A percentile compares a stretch with the other conserved stretches of the same genome.
Conservation (phyloP, 2,329 filamentous ascomycete genomes). For the Harringtonia lauricola region DNA sequence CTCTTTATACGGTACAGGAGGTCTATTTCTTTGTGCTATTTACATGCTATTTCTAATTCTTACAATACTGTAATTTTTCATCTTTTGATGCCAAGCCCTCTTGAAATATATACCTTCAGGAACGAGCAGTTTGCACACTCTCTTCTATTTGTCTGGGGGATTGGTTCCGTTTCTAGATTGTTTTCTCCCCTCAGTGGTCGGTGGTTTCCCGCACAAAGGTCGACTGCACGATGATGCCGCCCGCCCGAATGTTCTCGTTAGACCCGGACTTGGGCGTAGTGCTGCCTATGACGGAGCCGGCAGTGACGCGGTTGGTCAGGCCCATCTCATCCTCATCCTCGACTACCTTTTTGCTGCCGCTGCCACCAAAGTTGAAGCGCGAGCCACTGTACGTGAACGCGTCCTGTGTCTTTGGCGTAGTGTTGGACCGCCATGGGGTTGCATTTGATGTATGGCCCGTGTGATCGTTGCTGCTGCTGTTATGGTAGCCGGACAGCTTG, state of each 20-base stretch:
- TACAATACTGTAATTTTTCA: too few species aligned
- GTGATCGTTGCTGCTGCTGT: background rate
- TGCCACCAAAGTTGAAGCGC: background rate
- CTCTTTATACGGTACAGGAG: too few species aligned
- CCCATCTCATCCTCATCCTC: background rate
- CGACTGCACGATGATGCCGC: background rate
- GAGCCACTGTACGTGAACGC: background rate
- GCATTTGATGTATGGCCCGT: too few species aligned
- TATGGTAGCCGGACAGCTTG: background rate
- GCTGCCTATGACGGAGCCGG: too few species aligned
- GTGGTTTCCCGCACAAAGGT: background rate
- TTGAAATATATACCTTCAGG: too few species aligned
- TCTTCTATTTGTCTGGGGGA: too few species aligned
- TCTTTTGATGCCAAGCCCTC: too few species aligned
- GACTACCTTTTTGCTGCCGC: background rate
- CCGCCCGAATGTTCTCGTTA: background rate
- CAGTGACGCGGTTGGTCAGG: background rate
- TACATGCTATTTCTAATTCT: too few species aligned
- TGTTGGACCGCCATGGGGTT: background rate
- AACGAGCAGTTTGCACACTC: too few species aligned
- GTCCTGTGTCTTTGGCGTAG: background rate
- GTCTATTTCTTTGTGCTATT: too few species aligned
- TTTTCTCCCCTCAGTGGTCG: too few species aligned
- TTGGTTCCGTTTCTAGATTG: too few species aligned
- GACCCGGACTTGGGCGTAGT: background rate